A percentile compares a stretch with the other conserved stretches of the same genome.
Conservation (phyloP, 208 protist species). For the Leishmania amazonensis region DNA sequence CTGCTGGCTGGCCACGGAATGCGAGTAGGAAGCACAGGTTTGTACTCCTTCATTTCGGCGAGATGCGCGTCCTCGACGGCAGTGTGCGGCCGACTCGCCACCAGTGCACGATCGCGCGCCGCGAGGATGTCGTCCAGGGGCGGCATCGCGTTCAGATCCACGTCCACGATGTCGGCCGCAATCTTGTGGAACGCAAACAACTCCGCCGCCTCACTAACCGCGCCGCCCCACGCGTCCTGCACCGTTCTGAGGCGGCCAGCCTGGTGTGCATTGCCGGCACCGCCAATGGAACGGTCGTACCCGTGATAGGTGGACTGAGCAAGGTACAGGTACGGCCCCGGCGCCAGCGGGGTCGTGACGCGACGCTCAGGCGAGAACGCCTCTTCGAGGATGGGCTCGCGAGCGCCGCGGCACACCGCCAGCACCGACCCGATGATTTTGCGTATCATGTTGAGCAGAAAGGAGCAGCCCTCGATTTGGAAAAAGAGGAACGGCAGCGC, state of each 20-base stretch:
- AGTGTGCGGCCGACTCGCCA: slow-evolving; percentile 42
- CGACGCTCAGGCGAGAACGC: slow-evolving; percentile 56
- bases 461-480: slow-evolving; percentile 84
- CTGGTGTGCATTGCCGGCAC: background rate
- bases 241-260: slow-evolving; percentile 30
- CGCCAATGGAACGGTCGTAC: slow-evolving; percentile 57
- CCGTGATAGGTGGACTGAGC: slow-evolving; percentile 66
- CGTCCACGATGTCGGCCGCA: slow-evolving; percentile 58
- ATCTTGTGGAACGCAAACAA: slow-evolving; percentile 47
- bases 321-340: slow-evolving; percentile 71
- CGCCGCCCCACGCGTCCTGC: slow-evolving; percentile 51
- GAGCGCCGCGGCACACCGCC: slow-evolving; percentile 63
- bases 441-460: slow-evolving; percentile 92
- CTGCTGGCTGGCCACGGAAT: slow-evolving; percentile 29
- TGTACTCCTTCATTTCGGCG: slow-evolving; percentile 57
- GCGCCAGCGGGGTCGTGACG: slow-evolving; percentile 69
- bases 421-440: slow-evolving; percentile 81
- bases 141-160: slow-evolving; percentile 64
- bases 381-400: slow-evolving; percentile 46
- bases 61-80: slow-evolving; percentile 62
- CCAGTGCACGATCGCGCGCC: slow-evolving; percentile 41
- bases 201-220: slow-evolving; percentile 40
- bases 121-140: slow-evolving; percentile 60
- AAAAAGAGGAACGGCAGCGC: slow-evolving; percentile 74
- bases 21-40: slow-evolving; percentile 29